Percentiles rank a stretch among this genome's conserved stretches.
Conservation (phyloP, 2,329 filamentous ascomycete genomes). For the Fusarium hostae region DNA sequence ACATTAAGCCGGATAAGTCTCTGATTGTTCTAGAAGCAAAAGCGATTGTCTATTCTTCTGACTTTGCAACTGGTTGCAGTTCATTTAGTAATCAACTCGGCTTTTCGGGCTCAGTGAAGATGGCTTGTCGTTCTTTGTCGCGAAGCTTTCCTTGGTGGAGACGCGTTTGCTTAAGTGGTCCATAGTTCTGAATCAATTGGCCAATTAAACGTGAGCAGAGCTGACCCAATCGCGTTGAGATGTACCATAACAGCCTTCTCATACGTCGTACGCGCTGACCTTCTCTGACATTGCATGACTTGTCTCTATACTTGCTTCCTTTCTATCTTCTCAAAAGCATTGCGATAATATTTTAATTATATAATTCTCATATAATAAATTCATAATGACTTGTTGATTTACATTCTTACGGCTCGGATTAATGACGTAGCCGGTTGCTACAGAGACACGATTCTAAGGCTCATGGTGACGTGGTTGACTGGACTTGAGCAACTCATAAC, state of each 20-base stretch:
- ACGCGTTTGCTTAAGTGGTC: neutral
- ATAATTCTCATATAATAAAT: neutral
- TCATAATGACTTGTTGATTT: fast-evolving
- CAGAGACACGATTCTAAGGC: constrained; percentile 10
- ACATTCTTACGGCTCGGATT: neutral
- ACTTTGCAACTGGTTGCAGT: fast-evolving
- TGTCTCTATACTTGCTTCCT: too few species aligned
- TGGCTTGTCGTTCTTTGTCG: too few species aligned
- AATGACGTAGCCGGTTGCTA: neutral
- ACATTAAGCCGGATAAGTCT: neutral
- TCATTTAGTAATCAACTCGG: neutral
- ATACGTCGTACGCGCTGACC: fast-evolving
- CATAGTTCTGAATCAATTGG: too few species aligned
- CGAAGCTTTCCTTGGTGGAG: too few species aligned
- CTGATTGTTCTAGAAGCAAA: neutral
- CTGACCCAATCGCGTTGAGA: too few species aligned
- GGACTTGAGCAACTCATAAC: neutral
- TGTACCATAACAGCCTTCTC: too few species aligned
- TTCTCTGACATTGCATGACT: fast-evolving
- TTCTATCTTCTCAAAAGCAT: fast-evolving
- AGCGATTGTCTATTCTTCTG: neutral
- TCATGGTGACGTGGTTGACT: constrained; percentile 31
- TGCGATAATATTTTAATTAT: fast-evolving
- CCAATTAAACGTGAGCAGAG: too few species aligned
- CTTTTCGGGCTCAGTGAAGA: neutral